Percentiles rank a stretch among this genome's conserved stretches.
Conservation (phyloP, 352 stramenopile species). For the Thraustochytrium striatum region DNA sequence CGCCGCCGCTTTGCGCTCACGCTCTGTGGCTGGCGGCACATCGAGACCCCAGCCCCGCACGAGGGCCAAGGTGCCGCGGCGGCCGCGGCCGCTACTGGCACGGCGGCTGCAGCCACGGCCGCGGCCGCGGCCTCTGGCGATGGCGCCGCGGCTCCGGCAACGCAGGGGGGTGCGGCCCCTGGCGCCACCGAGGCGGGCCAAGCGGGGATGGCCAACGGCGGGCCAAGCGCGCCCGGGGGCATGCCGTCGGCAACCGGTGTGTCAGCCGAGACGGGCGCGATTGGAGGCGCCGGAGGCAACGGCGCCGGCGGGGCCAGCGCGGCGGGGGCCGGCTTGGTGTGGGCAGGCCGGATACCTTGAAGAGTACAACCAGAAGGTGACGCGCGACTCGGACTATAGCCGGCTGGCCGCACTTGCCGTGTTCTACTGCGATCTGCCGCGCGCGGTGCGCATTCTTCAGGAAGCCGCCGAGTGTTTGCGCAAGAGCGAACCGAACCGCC, state of each 20-base stretch:
- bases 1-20: constrained; percentile 61
- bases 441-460: constrained; percentile 67
- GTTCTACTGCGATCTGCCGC: constrained; percentile 71
- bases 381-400: constrained; percentile 57
- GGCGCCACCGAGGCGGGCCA: too few relatives aligned
- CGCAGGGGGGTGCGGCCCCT: too few relatives aligned
- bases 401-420: constrained; percentile 69
- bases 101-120: not conserved
- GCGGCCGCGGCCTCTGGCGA: not conserved
- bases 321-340: too few relatives aligned
- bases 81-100: not conserved
- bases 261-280: too few relatives aligned
- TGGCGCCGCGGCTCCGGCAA: not conserved
- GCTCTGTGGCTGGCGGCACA: constrained; percentile 55
- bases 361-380: too few relatives aligned
- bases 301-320: too few relatives aligned
- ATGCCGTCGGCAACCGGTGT: too few relatives aligned
- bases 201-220: too few relatives aligned
- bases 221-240: too few relatives aligned
- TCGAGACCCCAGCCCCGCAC: constrained; percentile 65
- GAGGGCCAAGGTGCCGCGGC: constrained; percentile 50
- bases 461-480: constrained; percentile 65
- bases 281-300: too few relatives aligned
- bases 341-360: too few relatives aligned
- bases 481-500: constrained; percentile 58